Percentiles rank a stretch among this genome's conserved stretches.
These are phyloP conservation scores for Colletotrichum eremochloae DNA, from an alignment of 2,329 filamentous ascomycete genomes.

Conservation along the genomic window DNA sequence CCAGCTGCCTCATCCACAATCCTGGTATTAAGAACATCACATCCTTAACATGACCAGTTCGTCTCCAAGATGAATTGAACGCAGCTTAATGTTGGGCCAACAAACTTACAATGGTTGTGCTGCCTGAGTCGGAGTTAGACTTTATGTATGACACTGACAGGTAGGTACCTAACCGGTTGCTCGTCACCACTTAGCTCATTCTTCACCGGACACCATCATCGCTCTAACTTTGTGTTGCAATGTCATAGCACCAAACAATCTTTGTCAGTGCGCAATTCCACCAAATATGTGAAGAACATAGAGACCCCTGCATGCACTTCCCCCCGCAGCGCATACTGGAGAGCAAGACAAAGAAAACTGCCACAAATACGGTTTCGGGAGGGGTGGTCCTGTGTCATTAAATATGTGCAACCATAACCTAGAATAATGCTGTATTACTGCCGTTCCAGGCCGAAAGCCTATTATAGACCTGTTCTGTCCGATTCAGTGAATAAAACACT, in stretches of 20 bases:
- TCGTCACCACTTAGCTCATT: neutral
- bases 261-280: neutral
- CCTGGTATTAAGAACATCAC: neutral
- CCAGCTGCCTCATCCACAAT: neutral
- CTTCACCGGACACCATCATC: neutral
- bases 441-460: neutral
- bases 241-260: neutral
- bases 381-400: neutral
- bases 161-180: neutral
- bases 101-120: neutral
- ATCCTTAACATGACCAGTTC: neutral
- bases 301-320: neutral
- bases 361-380: neutral
- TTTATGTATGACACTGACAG: neutral
- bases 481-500: neutral
- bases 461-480: neutral
- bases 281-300: neutral
- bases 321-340: too few species aligned
- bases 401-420: neutral
- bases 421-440: neutral
- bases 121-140: neutral
- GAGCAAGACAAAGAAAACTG: neutral
- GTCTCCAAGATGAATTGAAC: neutral
- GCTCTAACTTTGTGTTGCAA: neutral
- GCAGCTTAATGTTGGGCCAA: neutral